Evolutionary conservation across 2,329 filamentous ascomycete genomes (phyloP).

Genomic region (Hymenoscyphus scutula): DNA sequence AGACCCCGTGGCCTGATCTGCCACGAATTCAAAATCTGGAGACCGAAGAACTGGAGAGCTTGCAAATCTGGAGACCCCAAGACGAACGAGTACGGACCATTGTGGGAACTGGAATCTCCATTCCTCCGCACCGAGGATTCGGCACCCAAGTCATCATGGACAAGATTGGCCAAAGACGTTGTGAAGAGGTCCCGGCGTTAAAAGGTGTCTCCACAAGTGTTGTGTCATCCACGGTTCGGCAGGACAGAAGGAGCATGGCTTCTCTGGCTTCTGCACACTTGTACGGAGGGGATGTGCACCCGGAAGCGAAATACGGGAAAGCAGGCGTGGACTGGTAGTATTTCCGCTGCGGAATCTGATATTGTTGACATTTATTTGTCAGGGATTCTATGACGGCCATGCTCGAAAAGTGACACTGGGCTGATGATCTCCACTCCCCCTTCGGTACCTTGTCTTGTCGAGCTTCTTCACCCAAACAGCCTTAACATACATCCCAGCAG

Average conservation of each 20-base stretch:
- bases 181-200: not conserved
- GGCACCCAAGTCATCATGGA: not conserved
- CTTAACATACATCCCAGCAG: slow-evolving; percentile 2
- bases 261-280: too few relatives aligned
- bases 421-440: not conserved
- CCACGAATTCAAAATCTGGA: not conserved
- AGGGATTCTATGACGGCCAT: not conserved
- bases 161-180: not conserved
- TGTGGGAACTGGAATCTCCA: not conserved
- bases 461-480: slow-evolving; percentile 1
- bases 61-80: not conserved
- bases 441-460: not conserved
- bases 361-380: not conserved
- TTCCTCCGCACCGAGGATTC: not conserved
- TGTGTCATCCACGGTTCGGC: not conserved
- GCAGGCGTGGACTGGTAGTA: not conserved
- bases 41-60: not conserved
- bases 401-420: not conserved
- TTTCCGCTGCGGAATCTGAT: not conserved
- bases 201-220: not conserved
- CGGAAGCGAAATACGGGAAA: not conserved
- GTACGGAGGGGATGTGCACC: not conserved
- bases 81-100: not conserved
- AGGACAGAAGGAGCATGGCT: not conserved
- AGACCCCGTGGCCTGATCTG: not conserved